phyloP scores from a whole-genome alignment of 306 rosid genomes.

The Corylus americana region DNA sequence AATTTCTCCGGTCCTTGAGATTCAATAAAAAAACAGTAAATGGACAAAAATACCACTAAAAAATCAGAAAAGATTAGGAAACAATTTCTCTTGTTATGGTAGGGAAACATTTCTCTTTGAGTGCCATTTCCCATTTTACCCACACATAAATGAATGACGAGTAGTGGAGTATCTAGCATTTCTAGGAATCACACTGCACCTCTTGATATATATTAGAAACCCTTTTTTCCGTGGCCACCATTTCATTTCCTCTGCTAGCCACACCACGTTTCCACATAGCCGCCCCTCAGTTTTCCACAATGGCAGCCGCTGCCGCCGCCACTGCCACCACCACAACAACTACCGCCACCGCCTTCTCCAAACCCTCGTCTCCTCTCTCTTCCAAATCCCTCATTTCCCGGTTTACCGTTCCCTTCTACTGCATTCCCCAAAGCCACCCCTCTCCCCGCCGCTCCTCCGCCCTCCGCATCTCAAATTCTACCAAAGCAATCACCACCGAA shows the following conservation, averaged over 20 bases:
- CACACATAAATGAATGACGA: too few relatives aligned
- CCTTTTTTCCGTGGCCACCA: background rate
- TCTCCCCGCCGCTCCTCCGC: slow-evolving; percentile 14
- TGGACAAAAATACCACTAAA: too few relatives aligned
- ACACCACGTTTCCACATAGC: background rate
- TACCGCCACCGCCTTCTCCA: slow-evolving; percentile 29
- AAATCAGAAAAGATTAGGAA: too few relatives aligned
- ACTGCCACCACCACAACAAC: background rate
- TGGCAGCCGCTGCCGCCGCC: slow-evolving; percentile 44
- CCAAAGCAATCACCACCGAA: slow-evolving; percentile 24
- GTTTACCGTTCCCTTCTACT: slow-evolving; percentile 33
- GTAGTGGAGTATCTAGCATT: too few relatives aligned
- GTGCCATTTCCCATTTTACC: too few relatives aligned
- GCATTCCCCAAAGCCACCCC: slow-evolving; percentile 20
- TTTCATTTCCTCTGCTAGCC: background rate
- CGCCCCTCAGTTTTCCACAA: slow-evolving; percentile 12
- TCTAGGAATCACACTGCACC: too few relatives aligned
- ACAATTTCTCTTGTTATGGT: too few relatives aligned
- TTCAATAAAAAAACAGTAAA: too few relatives aligned
- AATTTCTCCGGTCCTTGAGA: too few relatives aligned
- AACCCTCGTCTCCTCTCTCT: slow-evolving; percentile 11
- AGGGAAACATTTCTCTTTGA: too few relatives aligned
- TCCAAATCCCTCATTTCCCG: slow-evolving; percentile 16
- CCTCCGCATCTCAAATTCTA: slow-evolving; percentile 36
- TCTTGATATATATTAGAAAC: too few relatives aligned